Base-by-base conservation (phyloP, 2,329 filamentous ascomycete species). In the Curvularia hawaiiensis region DNA sequence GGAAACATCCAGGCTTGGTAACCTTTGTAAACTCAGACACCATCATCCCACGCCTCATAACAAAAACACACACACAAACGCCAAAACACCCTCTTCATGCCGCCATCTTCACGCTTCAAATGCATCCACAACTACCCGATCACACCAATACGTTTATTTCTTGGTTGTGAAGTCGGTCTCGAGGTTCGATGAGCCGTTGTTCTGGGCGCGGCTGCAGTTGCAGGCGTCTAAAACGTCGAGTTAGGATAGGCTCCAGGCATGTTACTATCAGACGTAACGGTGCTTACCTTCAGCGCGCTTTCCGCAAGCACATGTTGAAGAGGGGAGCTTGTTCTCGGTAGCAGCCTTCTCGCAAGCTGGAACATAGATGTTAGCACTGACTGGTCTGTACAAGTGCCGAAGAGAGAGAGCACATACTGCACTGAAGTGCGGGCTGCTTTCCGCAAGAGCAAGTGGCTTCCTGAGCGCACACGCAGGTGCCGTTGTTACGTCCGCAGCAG, bases 111-210 rank as follows among this genome's bases (percentile, higher is more conserved):
- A 22, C 52, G 38, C 47, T 52, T 50, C 46, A 39, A 45, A 43
- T 18, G 26, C 30, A 40, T 11, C 52, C 38, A 39, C 55, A 52
- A 39, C 11, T 26, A 30, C 28, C 35, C 24, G 16, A 20, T 35
- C 39, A 38, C 10, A 20, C 33, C 43, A 18, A 45, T 11, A 16
- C 18, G n/a, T 56, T 57, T 72, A 77, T 68, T 77, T 77, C 79
- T 84, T 86, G 53, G 88, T 91, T 38, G 92, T 97, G 74, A 97
- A 97, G 78, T 97, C 93, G 49, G 85, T 90, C 85, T 97, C 93
- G 66, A 89, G 79, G 56, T 77, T 77, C 64, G 89, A 85, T 57
- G 83, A 82, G 39, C 85, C 85, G 52, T 86, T 84, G 64, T 84
- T 83, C 48, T 84, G 75, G 18, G 85, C 85, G 76, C 91, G 93